Conservation (phyloP, 2,329 filamentous ascomycete species). For the Paracoccidioides lutzii region DNA sequence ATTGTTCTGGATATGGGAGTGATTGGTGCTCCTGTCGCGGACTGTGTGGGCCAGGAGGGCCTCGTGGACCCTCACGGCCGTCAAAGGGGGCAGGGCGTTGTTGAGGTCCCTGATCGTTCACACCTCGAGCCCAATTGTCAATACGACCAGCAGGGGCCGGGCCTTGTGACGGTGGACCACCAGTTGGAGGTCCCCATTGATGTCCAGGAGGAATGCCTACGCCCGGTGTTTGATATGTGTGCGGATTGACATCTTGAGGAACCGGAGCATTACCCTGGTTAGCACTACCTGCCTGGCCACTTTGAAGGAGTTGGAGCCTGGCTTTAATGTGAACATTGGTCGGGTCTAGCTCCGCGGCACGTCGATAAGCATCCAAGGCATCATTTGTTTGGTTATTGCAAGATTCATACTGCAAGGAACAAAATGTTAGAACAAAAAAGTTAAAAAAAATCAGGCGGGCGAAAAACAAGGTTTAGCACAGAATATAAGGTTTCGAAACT, state of each 20-base stretch:
- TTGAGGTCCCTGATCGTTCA: slow-evolving; percentile 52
- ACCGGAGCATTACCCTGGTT: slow-evolving; percentile 52
- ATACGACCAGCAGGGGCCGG: slow-evolving; percentile 53
- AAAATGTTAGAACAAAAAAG: not conserved
- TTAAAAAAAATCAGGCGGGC: not conserved
- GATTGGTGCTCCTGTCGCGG: slow-evolving; percentile 62
- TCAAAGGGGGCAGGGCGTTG: slow-evolving; percentile 66
- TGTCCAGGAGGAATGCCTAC: slow-evolving; percentile 74
- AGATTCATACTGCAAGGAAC: slow-evolving; percentile 63
- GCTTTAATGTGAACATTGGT: slow-evolving; percentile 93
- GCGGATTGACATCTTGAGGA: slow-evolving; percentile 90
- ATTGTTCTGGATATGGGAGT: slow-evolving; percentile 55
- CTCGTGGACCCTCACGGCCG: slow-evolving; percentile 58
- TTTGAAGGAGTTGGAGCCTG: slow-evolving; percentile 75
- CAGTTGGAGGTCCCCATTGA: slow-evolving; percentile 68
- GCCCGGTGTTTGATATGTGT: slow-evolving; percentile 75
- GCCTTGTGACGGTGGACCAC: slow-evolving; percentile 39
- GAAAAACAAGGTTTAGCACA: not conserved
- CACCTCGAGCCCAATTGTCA: slow-evolving; percentile 50
- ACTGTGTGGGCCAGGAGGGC: slow-evolving; percentile 59
- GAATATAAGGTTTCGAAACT: slow-evolving; percentile 28
- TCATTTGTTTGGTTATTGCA: slow-evolving; percentile 98
- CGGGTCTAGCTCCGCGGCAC: slow-evolving; percentile 88
- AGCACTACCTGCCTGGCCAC: slow-evolving; percentile 57
- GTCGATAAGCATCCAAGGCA: slow-evolving; percentile 87